Percentiles rank a stretch among this genome's conserved stretches.
These are phyloP conservation scores for Emergomyces orientalis DNA, from an alignment of 2,329 filamentous ascomycete genomes.

Conservation along the genomic window DNA sequence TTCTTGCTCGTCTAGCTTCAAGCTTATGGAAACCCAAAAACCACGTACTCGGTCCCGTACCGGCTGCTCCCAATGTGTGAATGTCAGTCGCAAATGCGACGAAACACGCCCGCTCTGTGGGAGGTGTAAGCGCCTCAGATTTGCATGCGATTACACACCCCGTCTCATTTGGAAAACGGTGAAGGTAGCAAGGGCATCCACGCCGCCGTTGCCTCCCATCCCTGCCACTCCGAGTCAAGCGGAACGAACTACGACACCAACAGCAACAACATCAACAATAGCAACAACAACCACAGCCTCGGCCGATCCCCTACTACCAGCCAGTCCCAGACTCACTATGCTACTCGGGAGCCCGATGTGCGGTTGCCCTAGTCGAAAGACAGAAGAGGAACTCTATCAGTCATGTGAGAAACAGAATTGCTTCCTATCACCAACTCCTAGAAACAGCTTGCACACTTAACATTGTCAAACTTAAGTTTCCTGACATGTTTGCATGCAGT, in stretches of 20 bases:
- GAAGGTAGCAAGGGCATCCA: neutral
- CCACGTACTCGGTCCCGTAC: neutral
- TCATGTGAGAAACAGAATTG: neutral
- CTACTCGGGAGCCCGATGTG: no score
- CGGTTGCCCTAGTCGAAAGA: constrained; percentile 12
- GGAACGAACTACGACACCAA: no score
- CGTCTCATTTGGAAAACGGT: constrained; percentile 1
- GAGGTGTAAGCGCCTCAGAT: neutral
- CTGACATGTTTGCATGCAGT: neutral
- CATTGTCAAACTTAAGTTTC: neutral
- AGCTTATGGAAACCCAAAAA: neutral
- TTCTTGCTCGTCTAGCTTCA: neutral
- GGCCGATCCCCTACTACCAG: no score
- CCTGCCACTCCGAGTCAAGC: no score
- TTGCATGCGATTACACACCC: neutral
- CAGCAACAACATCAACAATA: no score
- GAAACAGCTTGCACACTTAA: neutral
- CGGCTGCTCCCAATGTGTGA: neutral
- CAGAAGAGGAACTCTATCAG: constrained; percentile 1
- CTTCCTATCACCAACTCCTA: neutral
- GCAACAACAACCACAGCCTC: no score
- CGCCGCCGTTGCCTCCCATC: no score
- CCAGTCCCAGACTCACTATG: no score
- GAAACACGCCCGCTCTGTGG: neutral
- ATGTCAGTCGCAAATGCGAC: neutral